These are phyloP conservation scores for Cladosporium sp. DNA, from an alignment of 2,329 filamentous ascomycete species.

Conservation along the genomic window DNA sequence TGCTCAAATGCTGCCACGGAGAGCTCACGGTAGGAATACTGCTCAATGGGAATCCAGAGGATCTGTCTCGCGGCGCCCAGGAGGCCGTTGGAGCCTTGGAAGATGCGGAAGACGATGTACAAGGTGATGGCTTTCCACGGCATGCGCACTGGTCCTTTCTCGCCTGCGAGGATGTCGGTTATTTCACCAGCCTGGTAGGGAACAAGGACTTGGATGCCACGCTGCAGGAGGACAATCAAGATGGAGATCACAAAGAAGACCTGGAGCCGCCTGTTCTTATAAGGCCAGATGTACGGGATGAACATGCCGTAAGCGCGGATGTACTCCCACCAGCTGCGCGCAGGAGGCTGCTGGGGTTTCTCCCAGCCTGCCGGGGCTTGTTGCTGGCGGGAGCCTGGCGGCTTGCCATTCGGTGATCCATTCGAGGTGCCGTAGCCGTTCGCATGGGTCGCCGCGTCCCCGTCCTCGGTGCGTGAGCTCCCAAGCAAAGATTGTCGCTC, in stretches of 20 bases:
- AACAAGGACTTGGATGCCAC: conserved; percentile 78
- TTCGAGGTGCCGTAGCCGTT: conserved; percentile 47
- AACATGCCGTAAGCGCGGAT: conserved; percentile 86
- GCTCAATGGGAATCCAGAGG: conserved; percentile 93
- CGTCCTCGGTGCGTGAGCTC: conserved; percentile 38
- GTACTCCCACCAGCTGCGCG: conserved; percentile 95
- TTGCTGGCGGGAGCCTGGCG: conserved; percentile 44
- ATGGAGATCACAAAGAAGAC: conserved; percentile 78
- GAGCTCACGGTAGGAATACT: conserved; percentile 91
- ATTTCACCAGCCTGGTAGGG: conserved; percentile 75
- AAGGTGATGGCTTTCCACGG: conserved; percentile 70
- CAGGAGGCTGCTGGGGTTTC: conserved; percentile 76
- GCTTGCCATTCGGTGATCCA: conserved; percentile 40
- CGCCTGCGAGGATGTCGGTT: conserved; percentile 62
- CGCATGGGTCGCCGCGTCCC: conserved; percentile 31
- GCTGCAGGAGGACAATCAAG: conserved; percentile 68
- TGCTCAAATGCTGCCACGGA: conserved; percentile 96
- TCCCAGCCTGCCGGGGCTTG: conserved; percentile 69
- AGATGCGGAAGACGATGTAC: conserved; percentile 69
- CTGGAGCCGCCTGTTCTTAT: conserved; percentile 69
- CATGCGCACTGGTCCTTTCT: conserved; percentile 47
- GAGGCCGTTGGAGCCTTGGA: conserved; percentile 84
- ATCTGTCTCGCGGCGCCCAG: conserved; percentile 75
- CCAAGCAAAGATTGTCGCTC: conserved; percentile 51
- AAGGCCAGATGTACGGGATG: conserved; percentile 95